These are phyloP conservation scores for Croton laevigatus DNA, from an alignment of 441 rosid species.

Conservation along the genomic window DNA sequence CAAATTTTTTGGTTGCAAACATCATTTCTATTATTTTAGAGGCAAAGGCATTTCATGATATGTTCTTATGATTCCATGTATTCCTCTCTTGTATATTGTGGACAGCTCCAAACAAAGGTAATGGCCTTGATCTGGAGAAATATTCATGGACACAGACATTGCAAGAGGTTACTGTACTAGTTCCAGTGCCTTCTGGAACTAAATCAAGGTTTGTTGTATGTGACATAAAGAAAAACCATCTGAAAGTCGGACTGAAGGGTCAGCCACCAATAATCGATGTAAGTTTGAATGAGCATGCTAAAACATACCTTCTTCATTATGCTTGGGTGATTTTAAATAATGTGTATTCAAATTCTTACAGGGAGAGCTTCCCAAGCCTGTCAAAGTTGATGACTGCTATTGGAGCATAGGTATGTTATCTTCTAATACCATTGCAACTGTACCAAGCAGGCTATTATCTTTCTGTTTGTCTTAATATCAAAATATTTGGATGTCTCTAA, in stretches of 20 bases:
- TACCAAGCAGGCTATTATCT: background rate
- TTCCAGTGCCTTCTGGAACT: conserved; percentile 86
- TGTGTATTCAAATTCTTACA: conserved; percentile 26
- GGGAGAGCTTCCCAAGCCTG: conserved; percentile 71
- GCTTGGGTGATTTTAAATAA: background rate
- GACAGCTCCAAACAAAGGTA: conserved; percentile 86
- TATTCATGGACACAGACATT: conserved; percentile 91
- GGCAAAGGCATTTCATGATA: background rate
- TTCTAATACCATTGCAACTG: background rate
- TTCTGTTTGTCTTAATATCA: background rate
- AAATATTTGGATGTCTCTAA: background rate
- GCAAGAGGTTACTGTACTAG: conserved; percentile 67
- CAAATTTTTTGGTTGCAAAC: background rate
- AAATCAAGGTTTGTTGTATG: conserved; percentile 66
- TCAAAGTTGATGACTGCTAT: conserved; percentile 86
- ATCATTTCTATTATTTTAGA: background rate
- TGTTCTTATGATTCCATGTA: background rate
- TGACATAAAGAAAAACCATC: conserved; percentile 81
- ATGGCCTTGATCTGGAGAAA: conserved; percentile 85
- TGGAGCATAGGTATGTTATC: conserved; percentile 80
- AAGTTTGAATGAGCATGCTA: conserved; percentile 24
- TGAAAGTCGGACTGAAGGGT: conserved; percentile 89
- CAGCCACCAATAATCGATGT: conserved; percentile 91
- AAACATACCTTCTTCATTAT: background rate
- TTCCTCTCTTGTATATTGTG: background rate